These are phyloP conservation scores for Celoporthe dispersa DNA, from an alignment of 2,329 filamentous ascomycete species.

Conservation along the genomic window DNA sequence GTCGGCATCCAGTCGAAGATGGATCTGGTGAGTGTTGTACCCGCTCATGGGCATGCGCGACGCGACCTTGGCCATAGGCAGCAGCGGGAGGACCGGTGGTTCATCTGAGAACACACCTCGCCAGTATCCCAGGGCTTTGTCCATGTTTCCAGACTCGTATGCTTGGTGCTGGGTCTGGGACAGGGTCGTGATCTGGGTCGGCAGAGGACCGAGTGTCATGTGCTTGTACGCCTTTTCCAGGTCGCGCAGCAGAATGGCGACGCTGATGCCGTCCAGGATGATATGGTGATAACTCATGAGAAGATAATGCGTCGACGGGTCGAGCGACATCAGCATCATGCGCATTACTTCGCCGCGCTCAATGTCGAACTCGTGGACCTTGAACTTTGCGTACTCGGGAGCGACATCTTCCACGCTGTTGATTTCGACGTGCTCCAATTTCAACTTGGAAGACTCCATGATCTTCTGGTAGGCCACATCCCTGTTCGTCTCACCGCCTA, in stretches of 20 bases:
- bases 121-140: conserved; percentile 5
- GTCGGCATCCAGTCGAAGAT: neutral
- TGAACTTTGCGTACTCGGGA: conserved; percentile 38
- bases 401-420: conserved; percentile 44
- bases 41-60: neutral
- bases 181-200: neutral
- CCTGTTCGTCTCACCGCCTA: conserved; percentile 21
- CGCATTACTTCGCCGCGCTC: neutral
- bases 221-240: neutral
- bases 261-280: conserved; percentile 8
- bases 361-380: conserved; percentile 9
- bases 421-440: conserved; percentile 37
- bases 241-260: neutral
- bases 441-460: conserved; percentile 7
- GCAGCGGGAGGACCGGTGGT: neutral
- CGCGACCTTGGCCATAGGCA: neutral
- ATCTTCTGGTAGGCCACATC: conserved; percentile 28
- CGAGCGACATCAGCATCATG: conserved; percentile 40
- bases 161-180: neutral
- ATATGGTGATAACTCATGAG: conserved; percentile 38
- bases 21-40: neutral
- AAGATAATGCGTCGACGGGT: conserved; percentile 35
- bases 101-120: neutral
- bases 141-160: neutral
- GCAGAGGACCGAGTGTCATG: neutral